Conservation (phyloP, 257 asterid species). For the Phtheirospermum japonicum region DNA sequence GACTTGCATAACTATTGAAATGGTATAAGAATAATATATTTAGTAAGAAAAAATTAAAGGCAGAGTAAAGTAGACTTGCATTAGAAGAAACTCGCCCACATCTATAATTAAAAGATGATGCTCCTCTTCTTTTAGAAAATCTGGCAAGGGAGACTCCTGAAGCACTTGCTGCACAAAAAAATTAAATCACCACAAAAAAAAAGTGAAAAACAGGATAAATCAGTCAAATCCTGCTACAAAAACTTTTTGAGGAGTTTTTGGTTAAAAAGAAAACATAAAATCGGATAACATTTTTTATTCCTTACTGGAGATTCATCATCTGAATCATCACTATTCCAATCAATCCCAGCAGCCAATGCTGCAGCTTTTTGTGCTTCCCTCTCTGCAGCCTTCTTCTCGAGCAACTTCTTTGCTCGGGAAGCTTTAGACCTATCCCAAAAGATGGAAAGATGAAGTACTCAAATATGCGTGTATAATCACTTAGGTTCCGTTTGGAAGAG, state of each 20-base stretch:
- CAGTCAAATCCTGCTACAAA: conserved; percentile 5
- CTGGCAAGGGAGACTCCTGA: conserved; percentile 69
- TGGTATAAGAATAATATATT: neutral
- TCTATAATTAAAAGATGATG: conserved; percentile 64
- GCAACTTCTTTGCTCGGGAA: conserved; percentile 65
- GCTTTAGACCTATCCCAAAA: conserved; percentile 56
- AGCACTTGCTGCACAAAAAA: conserved; percentile 39
- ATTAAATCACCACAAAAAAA: conserved; percentile 17
- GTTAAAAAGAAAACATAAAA: conserved; percentile 2
- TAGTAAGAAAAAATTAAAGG: conserved; percentile 18
- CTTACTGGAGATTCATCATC: conserved; percentile 72
- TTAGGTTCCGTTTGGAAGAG: too few species aligned
- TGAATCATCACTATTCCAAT: conserved; percentile 80
- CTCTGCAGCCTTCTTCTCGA: conserved; percentile 50
- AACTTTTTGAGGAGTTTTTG: conserved; percentile 8
- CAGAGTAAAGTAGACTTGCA: neutral
- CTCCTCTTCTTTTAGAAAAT: conserved; percentile 63
- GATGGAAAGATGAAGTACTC: conserved; percentile 8
- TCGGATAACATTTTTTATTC: conserved; percentile 16
- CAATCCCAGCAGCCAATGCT: conserved; percentile 77
- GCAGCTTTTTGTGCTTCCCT: conserved; percentile 71
- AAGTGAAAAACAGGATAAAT: conserved; percentile 20
- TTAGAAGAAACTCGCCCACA: conserved; percentile 35
- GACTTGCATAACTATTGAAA: conserved; percentile 64
- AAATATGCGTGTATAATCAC: conserved; percentile 6